These are phyloP conservation scores for Plasmodium malariae DNA, from an alignment of 169 alveolate genomes.

Conservation along the genomic window DNA sequence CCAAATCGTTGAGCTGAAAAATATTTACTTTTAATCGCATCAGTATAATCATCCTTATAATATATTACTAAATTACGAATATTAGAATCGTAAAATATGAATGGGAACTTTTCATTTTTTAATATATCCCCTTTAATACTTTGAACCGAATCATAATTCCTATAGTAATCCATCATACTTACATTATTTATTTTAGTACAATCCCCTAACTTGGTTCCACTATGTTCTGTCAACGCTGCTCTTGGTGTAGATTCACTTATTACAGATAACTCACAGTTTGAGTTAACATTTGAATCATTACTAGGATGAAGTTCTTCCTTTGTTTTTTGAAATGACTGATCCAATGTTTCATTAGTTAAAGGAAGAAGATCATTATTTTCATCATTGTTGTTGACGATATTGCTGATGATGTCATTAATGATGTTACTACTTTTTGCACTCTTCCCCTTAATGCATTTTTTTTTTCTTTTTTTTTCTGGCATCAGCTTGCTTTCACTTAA, in stretches of 20 bases:
- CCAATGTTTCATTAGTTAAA: neutral
- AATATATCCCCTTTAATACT: constrained; percentile 37
- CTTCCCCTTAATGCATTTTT: neutral
- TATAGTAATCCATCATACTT: constrained; percentile 22
- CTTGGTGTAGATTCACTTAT: neutral
- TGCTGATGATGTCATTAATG: too few relatives aligned
- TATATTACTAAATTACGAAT: constrained; percentile 59
- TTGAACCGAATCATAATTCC: constrained; percentile 39
- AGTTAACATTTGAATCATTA: neutral
- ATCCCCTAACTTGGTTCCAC: neutral
- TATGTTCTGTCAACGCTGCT: neutral
- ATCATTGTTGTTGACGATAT: too few relatives aligned
- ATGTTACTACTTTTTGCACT: neutral
- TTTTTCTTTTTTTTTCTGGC: constrained; percentile 1
- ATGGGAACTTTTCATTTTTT: constrained; percentile 49
- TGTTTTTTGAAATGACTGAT: neutral
- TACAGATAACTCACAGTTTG: neutral
- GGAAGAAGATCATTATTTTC: neutral
- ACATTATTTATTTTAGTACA: neutral
- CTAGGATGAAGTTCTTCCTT: neutral
- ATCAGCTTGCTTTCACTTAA: neutral
- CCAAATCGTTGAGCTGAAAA: constrained; percentile 75
- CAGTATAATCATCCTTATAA: constrained; percentile 38
- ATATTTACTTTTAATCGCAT: constrained; percentile 36
- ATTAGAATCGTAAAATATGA: constrained; percentile 45